phyloP scores from a whole-genome alignment of 225 moss, liverwort and hornwort genomes.

The Neckera pumila region DNA sequence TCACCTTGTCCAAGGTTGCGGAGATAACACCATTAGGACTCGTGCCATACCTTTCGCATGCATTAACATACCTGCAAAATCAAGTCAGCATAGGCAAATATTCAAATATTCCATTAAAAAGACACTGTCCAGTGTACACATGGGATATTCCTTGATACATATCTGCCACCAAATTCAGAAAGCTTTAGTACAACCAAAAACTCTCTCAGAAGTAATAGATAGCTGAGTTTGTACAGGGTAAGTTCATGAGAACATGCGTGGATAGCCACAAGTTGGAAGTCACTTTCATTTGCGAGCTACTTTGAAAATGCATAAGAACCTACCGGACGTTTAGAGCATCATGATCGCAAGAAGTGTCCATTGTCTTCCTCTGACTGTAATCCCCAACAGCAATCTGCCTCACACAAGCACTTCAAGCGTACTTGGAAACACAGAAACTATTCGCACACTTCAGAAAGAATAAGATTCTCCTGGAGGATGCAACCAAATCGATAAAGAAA shows the following conservation, averaged over 20 bases:
- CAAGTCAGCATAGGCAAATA: background rate
- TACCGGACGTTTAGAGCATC: constrained; percentile 17
- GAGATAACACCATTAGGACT: constrained; percentile 11
- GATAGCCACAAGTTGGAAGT: background rate
- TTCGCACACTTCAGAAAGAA: constrained; percentile 5
- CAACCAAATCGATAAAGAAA: constrained; percentile 30
- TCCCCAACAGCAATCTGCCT: constrained; percentile 8
- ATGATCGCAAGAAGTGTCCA: constrained; percentile 12
- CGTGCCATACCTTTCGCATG: constrained; percentile 38
- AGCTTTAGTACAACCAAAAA: background rate
- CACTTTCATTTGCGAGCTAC: background rate
- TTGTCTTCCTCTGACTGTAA: background rate
- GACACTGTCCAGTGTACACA: background rate
- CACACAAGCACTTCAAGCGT: background rate
- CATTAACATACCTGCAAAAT: constrained; percentile 26
- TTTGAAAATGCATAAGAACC: background rate
- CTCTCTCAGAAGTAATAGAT: background rate
- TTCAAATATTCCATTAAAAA: background rate
- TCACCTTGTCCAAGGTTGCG: constrained; percentile 32
- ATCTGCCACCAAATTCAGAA: background rate
- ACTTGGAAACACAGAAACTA: background rate
- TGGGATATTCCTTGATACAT: background rate
- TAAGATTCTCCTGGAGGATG: constrained; percentile 21
- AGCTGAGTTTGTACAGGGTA: background rate
- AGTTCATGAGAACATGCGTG: background rate